Conservation (phyloP, 805 yeast genomes). For the Candida nonsorbophila region DNA sequence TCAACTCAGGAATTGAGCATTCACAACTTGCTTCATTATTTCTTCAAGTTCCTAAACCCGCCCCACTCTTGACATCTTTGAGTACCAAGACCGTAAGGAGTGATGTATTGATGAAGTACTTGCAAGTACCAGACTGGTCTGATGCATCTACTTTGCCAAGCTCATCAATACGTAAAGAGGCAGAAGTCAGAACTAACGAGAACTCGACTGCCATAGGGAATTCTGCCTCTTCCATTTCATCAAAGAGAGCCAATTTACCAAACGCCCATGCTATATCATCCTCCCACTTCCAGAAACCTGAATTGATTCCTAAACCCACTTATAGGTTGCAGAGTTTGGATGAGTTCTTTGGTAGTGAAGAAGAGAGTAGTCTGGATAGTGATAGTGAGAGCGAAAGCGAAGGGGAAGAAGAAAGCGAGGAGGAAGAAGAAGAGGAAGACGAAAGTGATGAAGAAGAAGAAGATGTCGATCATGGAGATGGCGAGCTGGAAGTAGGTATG, state of each 20-base stretch:
- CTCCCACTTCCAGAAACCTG: constrained; percentile 8
- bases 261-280: constrained; percentile 20
- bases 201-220: constrained; percentile 9
- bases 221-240: constrained; percentile 11
- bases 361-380: constrained; percentile 18
- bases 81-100: constrained; percentile 3
- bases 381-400: constrained; percentile 13
- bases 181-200: constrained; percentile 10
- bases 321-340: constrained; percentile 75
- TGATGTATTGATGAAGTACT: constrained; percentile 13
- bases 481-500: constrained; percentile 2
- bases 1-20: constrained; percentile 38
- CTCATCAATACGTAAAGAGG: constrained; percentile 24
- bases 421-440: constrained; percentile 8
- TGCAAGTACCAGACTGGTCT: constrained; percentile 43
- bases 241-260: constrained; percentile 15
- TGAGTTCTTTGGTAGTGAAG: constrained; percentile 62
- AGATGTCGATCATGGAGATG: constrained; percentile 7
- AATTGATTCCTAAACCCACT: constrained; percentile 10
- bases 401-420: constrained; percentile 9
- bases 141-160: constrained; percentile 23
- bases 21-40: constrained; percentile 63
- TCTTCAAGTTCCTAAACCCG: constrained; percentile 73
- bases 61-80: constrained; percentile 38
- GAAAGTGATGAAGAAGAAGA: constrained; percentile 10